Percentiles rank a stretch among this genome's conserved stretches.
These are phyloP conservation scores for Melanogaster broomeanus DNA, from an alignment of 768 basidiomycete species.

Conservation along the genomic window DNA sequence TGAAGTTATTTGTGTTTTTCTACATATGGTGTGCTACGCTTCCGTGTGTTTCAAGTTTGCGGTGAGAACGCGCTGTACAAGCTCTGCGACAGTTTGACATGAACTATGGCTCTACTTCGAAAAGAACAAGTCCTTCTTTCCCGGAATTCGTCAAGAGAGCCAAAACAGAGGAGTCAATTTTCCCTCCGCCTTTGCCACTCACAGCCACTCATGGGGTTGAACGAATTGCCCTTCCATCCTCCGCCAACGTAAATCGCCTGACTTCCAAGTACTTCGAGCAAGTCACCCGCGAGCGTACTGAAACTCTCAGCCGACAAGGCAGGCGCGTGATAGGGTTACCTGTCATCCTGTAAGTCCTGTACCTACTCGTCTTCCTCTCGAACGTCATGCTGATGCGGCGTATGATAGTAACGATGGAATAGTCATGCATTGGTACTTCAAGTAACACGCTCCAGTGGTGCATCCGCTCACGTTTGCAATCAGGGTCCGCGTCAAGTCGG, in stretches of 20 bases:
- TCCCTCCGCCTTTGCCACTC: constrained; percentile 19
- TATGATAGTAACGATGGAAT: constrained; percentile 28
- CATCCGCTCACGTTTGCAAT: constrained; percentile 9
- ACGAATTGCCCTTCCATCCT: constrained; percentile 20
- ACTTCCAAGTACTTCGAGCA: constrained; percentile 12
- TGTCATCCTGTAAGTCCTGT: constrained; percentile 24
- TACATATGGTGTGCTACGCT: constrained; percentile 2
- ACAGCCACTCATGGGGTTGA: constrained; percentile 28
- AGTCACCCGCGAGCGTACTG: constrained; percentile 17
- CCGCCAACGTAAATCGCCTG: constrained; percentile 8
- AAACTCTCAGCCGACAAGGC: constrained; percentile 18
- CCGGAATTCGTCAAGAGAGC: constrained; percentile 16
- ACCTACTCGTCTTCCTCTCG: background rate
- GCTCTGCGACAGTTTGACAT: constrained; percentile 10
- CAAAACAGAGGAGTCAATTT: constrained; percentile 17
- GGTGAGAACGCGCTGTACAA: background rate
- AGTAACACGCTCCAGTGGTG: background rate
- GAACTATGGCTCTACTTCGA: constrained; percentile 9
- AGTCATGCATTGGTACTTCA: constrained; percentile 29
- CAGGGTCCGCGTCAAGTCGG: constrained; percentile 15
- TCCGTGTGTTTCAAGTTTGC: background rate
- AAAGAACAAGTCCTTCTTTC: constrained; percentile 14
- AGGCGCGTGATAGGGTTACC: constrained; percentile 26
- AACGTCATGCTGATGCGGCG: constrained; percentile 5
- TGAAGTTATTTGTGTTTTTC: constrained; percentile 24